Percentiles rank a stretch among this genome's conserved stretches.
Evolutionary conservation across 345 rosid genomes (phyloP).

Genomic region (Boechera divaricarpa): DNA sequence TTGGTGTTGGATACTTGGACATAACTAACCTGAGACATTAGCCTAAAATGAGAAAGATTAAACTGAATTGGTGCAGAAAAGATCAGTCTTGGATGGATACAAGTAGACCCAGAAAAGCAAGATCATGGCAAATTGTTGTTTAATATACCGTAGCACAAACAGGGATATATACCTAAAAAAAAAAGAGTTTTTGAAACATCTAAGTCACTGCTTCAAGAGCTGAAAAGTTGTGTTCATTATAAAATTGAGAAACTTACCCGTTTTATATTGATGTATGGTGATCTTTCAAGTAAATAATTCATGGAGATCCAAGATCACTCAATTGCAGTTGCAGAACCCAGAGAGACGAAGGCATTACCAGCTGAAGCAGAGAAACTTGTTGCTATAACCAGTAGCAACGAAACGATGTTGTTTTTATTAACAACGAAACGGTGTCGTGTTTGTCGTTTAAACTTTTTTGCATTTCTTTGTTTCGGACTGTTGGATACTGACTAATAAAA

Average conservation of each 20-base stretch:
- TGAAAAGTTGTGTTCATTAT: neutral
- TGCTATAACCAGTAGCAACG: neutral
- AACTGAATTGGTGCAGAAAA: constrained; percentile 19
- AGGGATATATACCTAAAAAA: neutral
- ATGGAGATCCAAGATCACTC: constrained; percentile 33
- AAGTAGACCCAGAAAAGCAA: constrained; percentile 29
- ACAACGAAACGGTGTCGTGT: neutral
- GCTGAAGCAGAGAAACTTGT: constrained; percentile 14
- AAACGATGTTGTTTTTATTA: neutral
- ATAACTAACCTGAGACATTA: neutral
- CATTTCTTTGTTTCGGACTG: neutral
- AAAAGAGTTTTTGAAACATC: constrained; percentile 2
- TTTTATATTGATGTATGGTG: neutral
- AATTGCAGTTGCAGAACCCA: neutral
- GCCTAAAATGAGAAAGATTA: neutral
- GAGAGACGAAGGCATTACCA: neutral
- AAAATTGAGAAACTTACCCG: constrained; percentile 21
- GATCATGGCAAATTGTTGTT: neutral
- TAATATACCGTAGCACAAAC: constrained; percentile 1
- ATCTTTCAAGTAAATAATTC: neutral
- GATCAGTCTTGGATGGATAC: constrained; percentile 19
- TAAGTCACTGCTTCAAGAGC: neutral
- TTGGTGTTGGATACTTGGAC: neutral
- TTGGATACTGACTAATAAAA: neutral
- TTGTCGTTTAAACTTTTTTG: neutral